These are phyloP conservation scores for Calvatia gigantea DNA, from an alignment of 768 basidiomycete genomes.

Conservation along the genomic window DNA sequence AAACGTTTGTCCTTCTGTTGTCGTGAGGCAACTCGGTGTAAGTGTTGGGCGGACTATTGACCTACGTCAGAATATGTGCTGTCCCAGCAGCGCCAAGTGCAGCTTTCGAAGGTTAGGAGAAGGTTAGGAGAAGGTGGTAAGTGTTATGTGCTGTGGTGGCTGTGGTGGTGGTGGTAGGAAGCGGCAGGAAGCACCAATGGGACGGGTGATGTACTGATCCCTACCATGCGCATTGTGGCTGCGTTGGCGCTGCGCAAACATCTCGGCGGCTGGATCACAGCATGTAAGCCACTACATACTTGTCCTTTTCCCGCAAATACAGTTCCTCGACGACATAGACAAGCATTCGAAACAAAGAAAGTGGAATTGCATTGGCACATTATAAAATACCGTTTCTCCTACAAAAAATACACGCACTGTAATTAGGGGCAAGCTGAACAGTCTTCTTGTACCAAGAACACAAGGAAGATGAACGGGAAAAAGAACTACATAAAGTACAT, in stretches of 20 bases:
- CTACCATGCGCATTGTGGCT: not conserved
- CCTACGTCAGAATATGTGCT: conserved; percentile 15
- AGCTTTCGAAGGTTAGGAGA: too few species aligned
- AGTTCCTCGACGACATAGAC: too few species aligned
- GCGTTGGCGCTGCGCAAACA: not conserved
- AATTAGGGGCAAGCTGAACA: too few species aligned
- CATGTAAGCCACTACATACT: too few species aligned
- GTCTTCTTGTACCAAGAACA: not conserved
- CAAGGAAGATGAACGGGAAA: not conserved
- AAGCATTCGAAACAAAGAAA: too few species aligned
- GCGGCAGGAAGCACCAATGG: not conserved
- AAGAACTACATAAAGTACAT: conserved; percentile 30
- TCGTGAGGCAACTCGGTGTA: not conserved
- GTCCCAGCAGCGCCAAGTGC: conserved; percentile 31
- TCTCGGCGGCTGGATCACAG: not conserved
- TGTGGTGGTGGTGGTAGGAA: not conserved
- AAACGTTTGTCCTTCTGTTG: not conserved
- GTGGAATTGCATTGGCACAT: too few species aligned
- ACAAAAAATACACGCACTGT: too few species aligned
- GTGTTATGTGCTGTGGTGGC: too few species aligned
- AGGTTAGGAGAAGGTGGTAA: not conserved
- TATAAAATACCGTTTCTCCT: too few species aligned
- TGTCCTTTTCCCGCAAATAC: too few species aligned
- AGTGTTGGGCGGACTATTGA: not conserved
- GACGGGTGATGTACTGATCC: not conserved